These are phyloP conservation scores for Neoboletus subvelutipes DNA, from an alignment of 768 basidiomycete genomes.

Conservation along the genomic window DNA sequence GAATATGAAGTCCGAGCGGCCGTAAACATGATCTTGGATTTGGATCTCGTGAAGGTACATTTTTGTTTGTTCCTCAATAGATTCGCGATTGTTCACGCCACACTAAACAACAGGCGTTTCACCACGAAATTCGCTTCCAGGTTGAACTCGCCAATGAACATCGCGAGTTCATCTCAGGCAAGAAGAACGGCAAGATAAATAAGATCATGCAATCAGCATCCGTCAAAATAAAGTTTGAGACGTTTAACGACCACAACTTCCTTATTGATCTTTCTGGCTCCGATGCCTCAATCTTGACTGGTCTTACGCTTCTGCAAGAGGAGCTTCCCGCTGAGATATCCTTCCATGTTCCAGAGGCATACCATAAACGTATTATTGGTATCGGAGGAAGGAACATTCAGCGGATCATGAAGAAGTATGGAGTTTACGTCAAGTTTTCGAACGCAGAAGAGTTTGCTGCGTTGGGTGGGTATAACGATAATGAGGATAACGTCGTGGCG, in stretches of 20 bases:
- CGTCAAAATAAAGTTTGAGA: constrained; percentile 99
- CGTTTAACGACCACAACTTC: constrained; percentile 95
- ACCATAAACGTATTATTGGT: constrained; percentile 99
- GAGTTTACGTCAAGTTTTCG: constrained; percentile 99
- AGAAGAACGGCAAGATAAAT: constrained; percentile 99
- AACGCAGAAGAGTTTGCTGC: constrained; percentile 97
- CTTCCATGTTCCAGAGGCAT: constrained; percentile 97
- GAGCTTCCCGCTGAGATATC: constrained; percentile 98
- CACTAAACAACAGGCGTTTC: constrained; percentile 62
- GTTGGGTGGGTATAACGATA: constrained; percentile 92
- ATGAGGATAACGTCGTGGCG: constrained; percentile 98
- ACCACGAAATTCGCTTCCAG: constrained; percentile 97
- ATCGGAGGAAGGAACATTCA: constrained; percentile 98
- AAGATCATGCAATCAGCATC: constrained; percentile 98
- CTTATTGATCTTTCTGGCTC: constrained; percentile 88
- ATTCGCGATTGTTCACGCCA: background rate
- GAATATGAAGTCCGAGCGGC: constrained; percentile 89
- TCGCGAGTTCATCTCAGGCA: constrained; percentile 96
- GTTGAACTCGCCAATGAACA: constrained; percentile 98
- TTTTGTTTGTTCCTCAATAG: background rate
- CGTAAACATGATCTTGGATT: constrained; percentile 81
- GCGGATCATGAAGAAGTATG: constrained; percentile 99
- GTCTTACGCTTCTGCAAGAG: constrained; percentile 87
- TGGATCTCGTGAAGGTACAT: constrained; percentile 86
- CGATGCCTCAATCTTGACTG: constrained; percentile 82